Conservation (phyloP, 805 yeast species). For the Myxozyma neotropica region DNA sequence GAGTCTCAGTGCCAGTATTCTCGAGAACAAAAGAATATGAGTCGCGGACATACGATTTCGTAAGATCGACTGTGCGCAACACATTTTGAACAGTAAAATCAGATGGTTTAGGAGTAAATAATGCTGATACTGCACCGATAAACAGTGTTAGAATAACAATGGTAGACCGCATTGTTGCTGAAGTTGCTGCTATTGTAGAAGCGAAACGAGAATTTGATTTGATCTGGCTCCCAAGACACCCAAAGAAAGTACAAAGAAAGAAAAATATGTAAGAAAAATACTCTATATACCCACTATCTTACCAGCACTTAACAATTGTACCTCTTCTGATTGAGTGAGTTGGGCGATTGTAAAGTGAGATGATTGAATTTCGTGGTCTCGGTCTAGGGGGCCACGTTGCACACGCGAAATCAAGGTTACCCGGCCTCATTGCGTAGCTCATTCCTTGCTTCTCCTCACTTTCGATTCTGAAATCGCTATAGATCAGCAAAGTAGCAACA, state of each 20-base stretch:
- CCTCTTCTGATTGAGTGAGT: no score
- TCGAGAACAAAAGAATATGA: constrained; percentile 55
- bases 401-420: background rate
- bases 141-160: background rate
- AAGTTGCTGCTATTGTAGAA: background rate
- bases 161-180: background rate
- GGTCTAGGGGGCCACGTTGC: constrained; percentile 5
- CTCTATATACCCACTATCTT: no score
- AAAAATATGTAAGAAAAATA: no score
- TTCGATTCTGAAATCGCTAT: background rate
- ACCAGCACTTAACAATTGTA: no score
- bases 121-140: background rate
- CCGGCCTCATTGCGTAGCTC: background rate
- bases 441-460: background rate
- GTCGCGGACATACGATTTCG: constrained; percentile 67
- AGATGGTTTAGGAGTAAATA: background rate
- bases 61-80: constrained; percentile 62
- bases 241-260: no score
- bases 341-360: no score
- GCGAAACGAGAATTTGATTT: background rate
- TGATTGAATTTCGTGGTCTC: no score
- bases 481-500: no score
- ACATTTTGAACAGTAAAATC: constrained; percentile 42
- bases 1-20: constrained; percentile 61
- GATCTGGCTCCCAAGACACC: background rate